Base-by-base conservation (phyloP, 2,329 filamentous ascomycete genomes). In the Aureobasidium sp. region DNA sequence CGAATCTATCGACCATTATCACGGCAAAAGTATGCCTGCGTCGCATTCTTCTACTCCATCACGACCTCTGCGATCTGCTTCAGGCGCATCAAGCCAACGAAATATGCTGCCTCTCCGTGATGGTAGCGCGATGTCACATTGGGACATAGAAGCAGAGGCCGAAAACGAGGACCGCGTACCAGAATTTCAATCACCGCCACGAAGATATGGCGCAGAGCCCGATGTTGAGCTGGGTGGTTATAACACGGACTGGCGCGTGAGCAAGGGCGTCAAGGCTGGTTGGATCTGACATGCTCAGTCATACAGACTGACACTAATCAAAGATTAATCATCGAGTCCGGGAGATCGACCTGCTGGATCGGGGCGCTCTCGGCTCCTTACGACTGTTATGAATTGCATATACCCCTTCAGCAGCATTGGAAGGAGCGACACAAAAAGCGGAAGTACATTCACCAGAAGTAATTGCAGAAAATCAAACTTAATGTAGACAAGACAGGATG, bases 301-400 rank as follows among this genome's bases (percentile, higher is more conserved):
- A 3, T 25, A 2, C 42, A 59, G 4, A 58, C 27, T 11, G 23
- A 16, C 6, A 36, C n/a, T 47, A 47, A 59, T 59, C 20, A 25
- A 43, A 18, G 18, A 43, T n/a, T 58, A 23, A 58, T 58, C 55
- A 20, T 25, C 13, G 42, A 36, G 55, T 25, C 15, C 38, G 54
- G 55, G 31, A 59, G 55, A 59, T 36, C 20, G 40, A 40, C 42
- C 55, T 23, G 58, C 58, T 50, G 43, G 58, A 50, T 9, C 31
- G 33, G 45, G 11, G 6, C 27, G 5, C 33, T 50, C 42, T 11
- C 23, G 27, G 8, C 40, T 47, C 38, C 33, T 61, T 40, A 61
- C 58, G 58, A 61, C 38, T 25, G 16, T 43, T 20, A 60, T n/a
- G 58, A 61, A 48, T 50, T 61, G 58, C 58, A 61, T 59, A 59